Evolutionary conservation across 208 protist species (phyloP).

Genomic region (Cochliopodium minus): DNA sequence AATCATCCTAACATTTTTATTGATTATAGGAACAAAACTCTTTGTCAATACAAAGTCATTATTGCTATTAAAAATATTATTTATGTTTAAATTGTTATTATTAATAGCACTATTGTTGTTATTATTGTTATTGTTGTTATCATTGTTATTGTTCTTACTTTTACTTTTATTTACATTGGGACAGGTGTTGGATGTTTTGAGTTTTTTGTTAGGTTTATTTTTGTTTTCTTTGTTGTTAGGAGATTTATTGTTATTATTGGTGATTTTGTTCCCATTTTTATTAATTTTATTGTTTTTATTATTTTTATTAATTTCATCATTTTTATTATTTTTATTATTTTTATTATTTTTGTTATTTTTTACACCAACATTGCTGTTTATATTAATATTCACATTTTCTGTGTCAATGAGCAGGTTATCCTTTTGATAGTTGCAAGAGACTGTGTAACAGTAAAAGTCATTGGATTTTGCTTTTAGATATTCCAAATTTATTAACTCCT

Average conservation of each 20-base stretch:
- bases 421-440: too few species aligned
- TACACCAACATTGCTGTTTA: slow-evolving; percentile 1
- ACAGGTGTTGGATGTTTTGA: slow-evolving; percentile 6
- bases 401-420: too few species aligned
- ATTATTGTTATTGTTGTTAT: slow-evolving; percentile 5
- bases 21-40: too few species aligned
- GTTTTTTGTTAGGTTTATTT: slow-evolving; percentile 12
- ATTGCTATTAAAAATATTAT: too few species aligned
- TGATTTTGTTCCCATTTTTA: not conserved
- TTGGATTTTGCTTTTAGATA: too few species aligned
- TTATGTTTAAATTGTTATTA: too few species aligned
- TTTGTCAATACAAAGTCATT: too few species aligned
- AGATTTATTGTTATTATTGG: slow-evolving; percentile 7
- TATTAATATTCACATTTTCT: too few species aligned
- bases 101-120: too few species aligned
- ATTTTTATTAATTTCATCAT: not conserved
- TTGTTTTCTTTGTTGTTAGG: slow-evolving; percentile 1
- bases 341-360: not conserved
- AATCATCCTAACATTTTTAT: too few species aligned
- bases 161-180: slow-evolving; percentile 1
- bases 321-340: not conserved
- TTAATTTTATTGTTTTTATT: not conserved
- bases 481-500: too few species aligned
- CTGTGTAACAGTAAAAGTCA: too few species aligned
- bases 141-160: slow-evolving; percentile 2